A percentile compares a stretch with the other conserved stretches of the same genome.
These are phyloP conservation scores for Hibiscus tridactylites DNA, from an alignment of 345 rosid genomes.

Conservation along the genomic window DNA sequence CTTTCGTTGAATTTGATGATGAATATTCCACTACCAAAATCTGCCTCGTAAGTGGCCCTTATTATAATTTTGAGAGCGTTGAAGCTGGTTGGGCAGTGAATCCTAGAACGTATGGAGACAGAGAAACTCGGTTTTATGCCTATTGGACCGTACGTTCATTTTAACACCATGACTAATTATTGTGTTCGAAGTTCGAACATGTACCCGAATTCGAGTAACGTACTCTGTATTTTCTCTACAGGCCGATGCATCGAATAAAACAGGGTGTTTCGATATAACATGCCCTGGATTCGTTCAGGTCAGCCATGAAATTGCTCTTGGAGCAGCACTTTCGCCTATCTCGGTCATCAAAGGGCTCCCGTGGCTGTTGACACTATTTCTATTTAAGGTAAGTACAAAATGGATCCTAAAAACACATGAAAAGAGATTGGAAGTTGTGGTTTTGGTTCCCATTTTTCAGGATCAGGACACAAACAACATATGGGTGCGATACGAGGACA, in stretches of 20 bases:
- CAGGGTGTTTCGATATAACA: slow-evolving; percentile 56
- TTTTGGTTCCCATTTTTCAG: slow-evolving; percentile 9
- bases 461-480: slow-evolving; percentile 37
- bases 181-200: too few species aligned
- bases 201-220: too few species aligned
- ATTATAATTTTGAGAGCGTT: slow-evolving; percentile 32
- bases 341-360: slow-evolving; percentile 34
- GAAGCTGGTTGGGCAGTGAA: slow-evolving; percentile 57
- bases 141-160: too few species aligned
- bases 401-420: background rate
- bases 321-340: slow-evolving; percentile 46
- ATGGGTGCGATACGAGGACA: slow-evolving; percentile 51
- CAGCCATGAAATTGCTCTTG: slow-evolving; percentile 44
- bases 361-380: slow-evolving; percentile 34
- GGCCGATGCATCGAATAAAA: slow-evolving; percentile 37
- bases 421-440: background rate
- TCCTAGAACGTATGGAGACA: slow-evolving; percentile 46
- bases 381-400: slow-evolving; percentile 32
- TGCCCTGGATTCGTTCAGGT: slow-evolving; percentile 61
- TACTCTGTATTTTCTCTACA: background rate
- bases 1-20: slow-evolving; percentile 37
- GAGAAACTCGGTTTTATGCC: slow-evolving; percentile 33
- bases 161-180: too few species aligned
- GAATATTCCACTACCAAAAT: slow-evolving; percentile 41
- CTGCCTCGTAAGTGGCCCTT: slow-evolving; percentile 35